Evolutionary conservation across 257 asterid species (phyloP).

Genomic region (Primulina eburnea): DNA sequence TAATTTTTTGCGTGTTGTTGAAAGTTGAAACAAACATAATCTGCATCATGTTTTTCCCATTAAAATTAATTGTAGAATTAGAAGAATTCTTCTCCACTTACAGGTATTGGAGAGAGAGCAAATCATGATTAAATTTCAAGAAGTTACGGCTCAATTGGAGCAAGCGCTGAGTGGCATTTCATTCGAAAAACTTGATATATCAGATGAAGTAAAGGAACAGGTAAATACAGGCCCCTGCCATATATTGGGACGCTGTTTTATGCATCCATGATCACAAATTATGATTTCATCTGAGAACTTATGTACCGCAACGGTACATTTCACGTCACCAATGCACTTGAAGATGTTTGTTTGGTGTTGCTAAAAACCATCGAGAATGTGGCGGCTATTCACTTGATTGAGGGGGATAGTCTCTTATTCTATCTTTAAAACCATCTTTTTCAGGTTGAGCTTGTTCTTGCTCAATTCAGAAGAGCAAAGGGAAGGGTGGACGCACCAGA

Average conservation of each 20-base stretch:
- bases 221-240: slow-evolving; percentile 32
- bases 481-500: slow-evolving; percentile 85
- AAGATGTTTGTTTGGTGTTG: slow-evolving; percentile 15
- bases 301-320: slow-evolving; percentile 10
- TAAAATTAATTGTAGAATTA: slow-evolving; percentile 16
- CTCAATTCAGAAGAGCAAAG: slow-evolving; percentile 97
- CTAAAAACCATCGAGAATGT: slow-evolving; percentile 2
- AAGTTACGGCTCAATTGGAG: slow-evolving; percentile 74
- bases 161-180: slow-evolving; percentile 77
- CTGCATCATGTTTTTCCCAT: slow-evolving; percentile 6
- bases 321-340: background rate
- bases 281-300: slow-evolving; percentile 18
- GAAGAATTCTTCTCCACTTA: slow-evolving; percentile 28
- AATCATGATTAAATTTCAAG: slow-evolving; percentile 65
- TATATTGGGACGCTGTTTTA: slow-evolving; percentile 5
- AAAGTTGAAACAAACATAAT: background rate
- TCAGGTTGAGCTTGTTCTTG: slow-evolving; percentile 95
- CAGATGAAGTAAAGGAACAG: slow-evolving; percentile 98
- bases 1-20: background rate
- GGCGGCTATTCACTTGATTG: no score
- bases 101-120: slow-evolving; percentile 92
- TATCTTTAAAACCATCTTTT: slow-evolving; percentile 8
- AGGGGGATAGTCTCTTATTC: background rate
- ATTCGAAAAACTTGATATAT: slow-evolving; percentile 76
- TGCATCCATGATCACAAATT: slow-evolving; percentile 1